phyloP scores from a whole-genome alignment of 1,284 basidiomycete species.

The Taiwanofungus camphoratus region DNA sequence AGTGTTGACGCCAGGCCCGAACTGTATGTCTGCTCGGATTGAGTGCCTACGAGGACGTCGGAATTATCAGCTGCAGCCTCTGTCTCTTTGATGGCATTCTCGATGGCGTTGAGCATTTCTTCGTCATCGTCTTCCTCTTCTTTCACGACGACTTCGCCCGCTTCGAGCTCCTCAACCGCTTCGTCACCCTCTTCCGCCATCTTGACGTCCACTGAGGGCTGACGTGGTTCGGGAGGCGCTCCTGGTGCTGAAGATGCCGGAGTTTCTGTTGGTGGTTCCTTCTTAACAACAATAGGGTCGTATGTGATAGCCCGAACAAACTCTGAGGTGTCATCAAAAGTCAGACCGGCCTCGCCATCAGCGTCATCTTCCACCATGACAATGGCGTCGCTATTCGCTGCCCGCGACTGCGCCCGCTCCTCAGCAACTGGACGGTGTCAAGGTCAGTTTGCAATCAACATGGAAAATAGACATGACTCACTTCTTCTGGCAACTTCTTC shows the following conservation, averaged over 20 bases:
- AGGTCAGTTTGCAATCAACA: conserved; percentile 5
- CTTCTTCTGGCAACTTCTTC: conserved; percentile 83
- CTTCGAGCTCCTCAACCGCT: conserved; percentile 70
- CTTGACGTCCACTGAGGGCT: conserved; percentile 47
- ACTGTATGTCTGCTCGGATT: conserved; percentile 67
- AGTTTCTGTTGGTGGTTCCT: conserved; percentile 38
- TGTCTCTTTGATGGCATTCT: conserved; percentile 53
- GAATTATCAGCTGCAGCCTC: conserved; percentile 43
- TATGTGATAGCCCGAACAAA: conserved; percentile 89
- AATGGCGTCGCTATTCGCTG: conserved; percentile 36
- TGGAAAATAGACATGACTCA: conserved; percentile 33
- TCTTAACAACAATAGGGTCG: conserved; percentile 47
- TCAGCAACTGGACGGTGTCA: conserved; percentile 50
- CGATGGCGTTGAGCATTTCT: conserved; percentile 70
- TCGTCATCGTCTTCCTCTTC: conserved; percentile 71
- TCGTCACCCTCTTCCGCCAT: conserved; percentile 61
- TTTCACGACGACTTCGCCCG: conserved; percentile 71
- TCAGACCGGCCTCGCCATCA: conserved; percentile 57
- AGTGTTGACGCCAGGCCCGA: conserved; percentile 87
- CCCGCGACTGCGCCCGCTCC: conserved; percentile 51
- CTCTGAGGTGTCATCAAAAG: conserved; percentile 96
- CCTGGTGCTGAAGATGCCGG: conserved; percentile 32
- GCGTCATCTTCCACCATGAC: conserved; percentile 56
- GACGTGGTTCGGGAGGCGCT: conserved; percentile 32
- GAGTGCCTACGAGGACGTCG: conserved; percentile 48